Base-by-base conservation (phyloP, 2,329 filamentous ascomycete genomes). In the Passalora sequoiae region DNA sequence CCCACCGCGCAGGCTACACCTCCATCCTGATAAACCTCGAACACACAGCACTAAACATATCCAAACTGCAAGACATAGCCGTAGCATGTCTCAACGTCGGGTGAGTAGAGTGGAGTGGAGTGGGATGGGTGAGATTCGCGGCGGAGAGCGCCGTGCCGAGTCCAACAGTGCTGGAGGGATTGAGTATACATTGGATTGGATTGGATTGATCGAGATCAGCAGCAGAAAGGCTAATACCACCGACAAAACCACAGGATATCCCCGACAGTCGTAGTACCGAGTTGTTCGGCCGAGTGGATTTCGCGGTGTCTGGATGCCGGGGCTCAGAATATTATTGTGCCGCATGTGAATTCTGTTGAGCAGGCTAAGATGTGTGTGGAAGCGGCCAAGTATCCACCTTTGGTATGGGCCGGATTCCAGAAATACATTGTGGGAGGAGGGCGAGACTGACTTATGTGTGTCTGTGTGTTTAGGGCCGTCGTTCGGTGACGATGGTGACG, bases 331-430 rank as follows among this genome's bases (percentile, higher is more conserved):
- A 46, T 46, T 22, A 46, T 46, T 10, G 44, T 50, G 2, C 48
- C 48, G 6, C 48, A 50, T 17, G 44, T 50, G 24, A 50, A 50
- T 20, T 47, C 30, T 16, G 48, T 47, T 13, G 48, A 50, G 30
- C 44, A 50, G 22, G 48, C 48, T 2, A 35, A 46, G 17, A 42
- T 42, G 25, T 46, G 44, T 27, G 44, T 38, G 6, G 33, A 46
- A 33, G 44, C 44, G 8, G 17, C 44, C 2, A 46, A 46, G 12
- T 46, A 42, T n/a, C 38, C 44, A 6, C 44, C 44, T 24, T 9
- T 46, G 32, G 41, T 44, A 38, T 6, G n/a, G n/a, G n/a, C n/a
- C n/a, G n/a, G n/a, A n/a, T n/a, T n/a, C n/a, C n/a, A n/a, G n/a
- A n/a, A n/a, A n/a, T n/a, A n/a, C n/a, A n/a, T n/a, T n/a, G n/a